Evolutionary conservation across 306 rosid species (phyloP).

Genomic region (Trifolium dubium): DNA sequence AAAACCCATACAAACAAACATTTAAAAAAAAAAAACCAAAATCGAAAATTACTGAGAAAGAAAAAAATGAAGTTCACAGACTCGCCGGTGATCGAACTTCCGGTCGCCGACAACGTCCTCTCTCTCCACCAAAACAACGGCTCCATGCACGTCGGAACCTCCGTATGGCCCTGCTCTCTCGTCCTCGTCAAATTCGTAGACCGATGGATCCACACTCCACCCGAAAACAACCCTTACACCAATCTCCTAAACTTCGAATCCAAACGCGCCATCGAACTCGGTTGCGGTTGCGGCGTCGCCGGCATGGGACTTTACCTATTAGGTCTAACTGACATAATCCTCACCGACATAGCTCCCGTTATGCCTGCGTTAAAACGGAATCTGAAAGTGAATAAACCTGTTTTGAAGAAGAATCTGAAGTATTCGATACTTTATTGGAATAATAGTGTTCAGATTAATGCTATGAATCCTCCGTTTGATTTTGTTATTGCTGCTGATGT

Average conservation of each 20-base stretch:
- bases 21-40: too few relatives aligned
- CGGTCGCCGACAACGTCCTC: slow-evolving; percentile 61
- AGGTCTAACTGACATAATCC: slow-evolving; percentile 74
- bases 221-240: slow-evolving; percentile 61
- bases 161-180: slow-evolving; percentile 96
- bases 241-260: slow-evolving; percentile 61
- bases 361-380: slow-evolving; percentile 89
- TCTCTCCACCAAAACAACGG: slow-evolving; percentile 89
- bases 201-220: slow-evolving; percentile 65
- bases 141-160: slow-evolving; percentile 86
- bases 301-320: slow-evolving; percentile 88
- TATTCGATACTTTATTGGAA: slow-evolving; percentile 83
- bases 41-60: too few relatives aligned
- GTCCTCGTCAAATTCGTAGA: slow-evolving; percentile 88
- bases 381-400: slow-evolving; percentile 73
- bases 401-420: slow-evolving; percentile 67
- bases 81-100: slow-evolving; percentile 80
- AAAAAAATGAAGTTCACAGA: slow-evolving; percentile 76
- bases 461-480: slow-evolving; percentile 71
- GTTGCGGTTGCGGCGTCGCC: slow-evolving; percentile 86
- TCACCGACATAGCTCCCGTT: slow-evolving; percentile 86
- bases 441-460: slow-evolving; percentile 56
- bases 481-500: slow-evolving; percentile 75
- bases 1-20: too few relatives aligned
- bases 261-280: slow-evolving; percentile 87